Percentiles rank a stretch among this genome's conserved stretches.
phyloP scores from a whole-genome alignment of 2,329 filamentous ascomycete genomes.

The Cordyceps javanica region DNA sequence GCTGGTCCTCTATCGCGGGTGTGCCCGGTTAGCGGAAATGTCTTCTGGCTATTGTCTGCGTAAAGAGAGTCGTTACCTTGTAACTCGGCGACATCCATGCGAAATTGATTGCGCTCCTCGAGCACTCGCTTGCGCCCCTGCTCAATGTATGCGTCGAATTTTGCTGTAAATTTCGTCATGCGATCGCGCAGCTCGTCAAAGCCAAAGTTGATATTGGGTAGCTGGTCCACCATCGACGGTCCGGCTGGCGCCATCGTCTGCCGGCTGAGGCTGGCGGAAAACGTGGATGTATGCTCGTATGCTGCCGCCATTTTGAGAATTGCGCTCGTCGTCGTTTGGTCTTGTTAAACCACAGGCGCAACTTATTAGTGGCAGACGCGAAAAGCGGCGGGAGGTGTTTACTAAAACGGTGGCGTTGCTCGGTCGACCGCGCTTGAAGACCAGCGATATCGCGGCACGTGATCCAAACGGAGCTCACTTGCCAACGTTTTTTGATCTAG shows the following conservation, averaged over 20 bases:
- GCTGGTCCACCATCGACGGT: constrained; percentile 65
- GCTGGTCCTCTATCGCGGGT: constrained; percentile 67
- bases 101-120: constrained; percentile 91
- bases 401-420: constrained; percentile 24
- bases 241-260: constrained; percentile 52
- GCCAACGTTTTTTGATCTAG: background rate
- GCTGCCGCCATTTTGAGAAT: constrained; percentile 45
- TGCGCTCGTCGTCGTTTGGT: background rate
- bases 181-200: constrained; percentile 93
- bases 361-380: background rate
- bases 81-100: constrained; percentile 80
- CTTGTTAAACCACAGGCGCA: background rate
- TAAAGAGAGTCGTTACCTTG: constrained; percentile 55
- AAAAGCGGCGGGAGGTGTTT: constrained; percentile 3
- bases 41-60: background rate
- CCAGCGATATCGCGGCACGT: constrained; percentile 5
- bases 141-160: constrained; percentile 92
- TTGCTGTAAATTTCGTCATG: constrained; percentile 86
- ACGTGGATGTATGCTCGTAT: constrained; percentile 63
- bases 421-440: constrained; percentile 17
- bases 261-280: constrained; percentile 56
- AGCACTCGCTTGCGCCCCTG: constrained; percentile 81
- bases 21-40: background rate
- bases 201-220: constrained; percentile 89
- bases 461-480: constrained; percentile 6